Evolutionary conservation across 306 rosid genomes (phyloP), one percentile per base, ranked within the genome.

Genomic region (Herpetospermum pedunculosum): DNA sequence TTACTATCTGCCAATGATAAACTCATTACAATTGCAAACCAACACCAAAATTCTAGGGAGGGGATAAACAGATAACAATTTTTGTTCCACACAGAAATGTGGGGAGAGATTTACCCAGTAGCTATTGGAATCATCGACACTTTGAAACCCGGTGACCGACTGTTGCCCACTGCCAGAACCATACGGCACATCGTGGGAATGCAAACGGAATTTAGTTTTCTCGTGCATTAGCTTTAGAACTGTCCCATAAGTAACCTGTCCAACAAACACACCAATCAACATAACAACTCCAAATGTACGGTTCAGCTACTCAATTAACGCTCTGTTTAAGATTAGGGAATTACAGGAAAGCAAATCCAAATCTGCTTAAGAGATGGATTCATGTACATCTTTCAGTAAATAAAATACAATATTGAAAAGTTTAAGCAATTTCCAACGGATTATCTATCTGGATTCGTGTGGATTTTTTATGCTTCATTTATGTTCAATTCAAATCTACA

Each of bases 111-210:
- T 65, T 88, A 92, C 99, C 99, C 99, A 95, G 75, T 95, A 95
- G 86, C 99, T 95, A 73, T 92, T 95, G 71, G 93, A 16, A 87
- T 95, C 99, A 13, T 95, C 97, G 18, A 95, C 93, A 34, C 30
- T 80, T 12, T 92, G 96, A 78, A 87, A 95, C 16, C 99, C 96
- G 26, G 99, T 95, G 59, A 95, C 96, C 0, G 99, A 95, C 80
- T 95, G 97, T 75, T 95, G 99, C n/a, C 99, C 99, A 78, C 99
- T 95, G 3, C 99, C 99, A 76, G 99, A 95, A 78, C 99, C 99
- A 73, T 95, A 95, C 0, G 99, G 99, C 52, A 95, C 97, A 32
- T 95, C 99, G 52, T 95, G 99, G 21, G 97, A 95, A 81, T 95
- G 99, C 89, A 95, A 78, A 74, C 99, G 91, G 58, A 83, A 82